Percentiles rank a stretch among this genome's conserved stretches.
These are phyloP conservation scores for Cyberlindnera suaveolens DNA, from an alignment of 805 yeast genomes.

Conservation along the genomic window DNA sequence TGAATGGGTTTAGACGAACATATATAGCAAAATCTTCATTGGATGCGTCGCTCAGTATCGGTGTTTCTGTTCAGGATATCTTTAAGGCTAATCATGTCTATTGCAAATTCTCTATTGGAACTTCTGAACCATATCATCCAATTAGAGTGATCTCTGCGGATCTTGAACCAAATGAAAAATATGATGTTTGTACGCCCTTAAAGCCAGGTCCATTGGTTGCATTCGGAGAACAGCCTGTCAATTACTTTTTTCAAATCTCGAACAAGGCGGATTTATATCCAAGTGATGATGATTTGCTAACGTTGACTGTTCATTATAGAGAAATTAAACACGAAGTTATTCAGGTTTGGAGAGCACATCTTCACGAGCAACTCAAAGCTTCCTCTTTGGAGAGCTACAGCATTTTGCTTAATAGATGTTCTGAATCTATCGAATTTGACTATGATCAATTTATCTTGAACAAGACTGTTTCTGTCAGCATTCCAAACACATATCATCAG, in stretches of 20 bases:
- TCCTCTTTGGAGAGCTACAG: conserved; percentile 13
- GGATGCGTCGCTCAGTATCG: conserved; percentile 51
- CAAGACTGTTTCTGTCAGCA: neutral
- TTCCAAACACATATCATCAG: neutral
- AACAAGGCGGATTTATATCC: conserved; percentile 17
- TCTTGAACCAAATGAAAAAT: conserved; percentile 30
- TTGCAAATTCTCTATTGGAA: conserved; percentile 64
- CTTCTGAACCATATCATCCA: conserved; percentile 46
- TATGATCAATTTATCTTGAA: conserved; percentile 3
- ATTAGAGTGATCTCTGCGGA: conserved; percentile 43
- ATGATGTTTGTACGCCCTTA: conserved; percentile 27
- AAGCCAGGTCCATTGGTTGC: conserved; percentile 37
- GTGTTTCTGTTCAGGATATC: conserved; percentile 78
- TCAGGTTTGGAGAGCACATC: conserved; percentile 18
- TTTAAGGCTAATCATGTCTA: conserved; percentile 51
- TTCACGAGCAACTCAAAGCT: conserved; percentile 9
- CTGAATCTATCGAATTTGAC: conserved; percentile 4
- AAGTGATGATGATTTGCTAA: conserved; percentile 30
- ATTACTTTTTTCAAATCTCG: conserved; percentile 50
- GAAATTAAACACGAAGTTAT: conserved; percentile 41
- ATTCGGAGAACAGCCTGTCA: conserved; percentile 65
- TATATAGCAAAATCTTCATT: conserved; percentile 25
- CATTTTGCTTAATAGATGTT: conserved; percentile 16
- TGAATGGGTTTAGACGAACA: conserved; percentile 6
- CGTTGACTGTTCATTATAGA: conserved; percentile 39